Base-by-base conservation (phyloP, 306 rosid genomes). In the Cicer cuneatum region DNA sequence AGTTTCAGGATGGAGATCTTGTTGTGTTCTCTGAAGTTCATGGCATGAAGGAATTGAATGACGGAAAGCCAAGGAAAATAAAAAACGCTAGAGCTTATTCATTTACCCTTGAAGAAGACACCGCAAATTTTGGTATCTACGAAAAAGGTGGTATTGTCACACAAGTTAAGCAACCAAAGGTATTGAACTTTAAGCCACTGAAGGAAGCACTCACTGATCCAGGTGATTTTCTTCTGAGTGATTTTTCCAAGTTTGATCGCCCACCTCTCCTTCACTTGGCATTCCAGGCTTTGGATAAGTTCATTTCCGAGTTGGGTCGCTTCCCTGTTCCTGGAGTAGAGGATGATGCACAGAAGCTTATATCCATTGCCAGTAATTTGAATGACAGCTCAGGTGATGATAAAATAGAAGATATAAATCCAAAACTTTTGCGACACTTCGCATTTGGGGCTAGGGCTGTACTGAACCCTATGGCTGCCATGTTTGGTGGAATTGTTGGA, bases 401-500 rank as follows among this genome's bases (percentile, higher is more conserved):
- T 24, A 87, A 83, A 66, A 60, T 91, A 45, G 92, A 91, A 11
- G 96, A 93, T 73, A 81, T 91, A 18, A 89, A 89, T 71, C 86
- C 92, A 18, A 93, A 91, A 78, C 90, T 93, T 76, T 48, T 93
- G 69, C 82, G 87, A 46, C 85, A 84, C 69, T 89, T 93, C 76
- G 91, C 98, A 66, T 93, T 87, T 80, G 98, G 98, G 72, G 92
- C 98, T 49, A 88, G 73, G 89, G 98, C 98, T 1, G 97, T 89
- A 9, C 83, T 93, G 78, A 93, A 88, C 76, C 97, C 98, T 52
- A 91, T 91, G 98, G 97, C 98, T 82, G 96, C 98, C 48, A 93
- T 93, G 97, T 89, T 93, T 83, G 98, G 98, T 72, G 98, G 98
- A 66, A 85, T 93, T 77, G 98, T 93, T 29, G 98, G 97, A 76